Evolutionary conservation across 352 stramenopile species (phyloP).

Genomic region (Phytophthora multivora): DNA sequence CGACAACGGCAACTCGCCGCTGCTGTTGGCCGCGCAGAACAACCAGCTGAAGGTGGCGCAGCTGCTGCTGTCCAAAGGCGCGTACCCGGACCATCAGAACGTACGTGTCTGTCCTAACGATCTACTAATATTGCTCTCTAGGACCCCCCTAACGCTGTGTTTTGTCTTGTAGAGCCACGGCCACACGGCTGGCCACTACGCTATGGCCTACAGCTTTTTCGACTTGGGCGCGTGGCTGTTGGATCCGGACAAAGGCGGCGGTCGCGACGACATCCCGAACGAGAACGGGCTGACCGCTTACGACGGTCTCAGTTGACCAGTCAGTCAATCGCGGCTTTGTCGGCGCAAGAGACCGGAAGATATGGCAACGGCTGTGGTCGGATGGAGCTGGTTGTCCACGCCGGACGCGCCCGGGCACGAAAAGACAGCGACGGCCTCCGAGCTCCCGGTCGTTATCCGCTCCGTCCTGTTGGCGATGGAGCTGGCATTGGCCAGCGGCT

Average conservation of each 20-base stretch:
- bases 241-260: slow-evolving; percentile 82
- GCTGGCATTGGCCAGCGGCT: slow-evolving; percentile 33
- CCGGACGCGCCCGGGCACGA: neutral
- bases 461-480: slow-evolving; percentile 52
- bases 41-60: slow-evolving; percentile 89
- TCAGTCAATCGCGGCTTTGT: slow-evolving; percentile 7
- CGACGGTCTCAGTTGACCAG: slow-evolving; percentile 78
- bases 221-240: slow-evolving; percentile 93
- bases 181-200: slow-evolving; percentile 94
- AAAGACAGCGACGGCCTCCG: neutral
- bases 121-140: slow-evolving; percentile 4
- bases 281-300: slow-evolving; percentile 92
- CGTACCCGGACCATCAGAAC: slow-evolving; percentile 93
- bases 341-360: slow-evolving; percentile 6
- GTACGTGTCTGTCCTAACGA: slow-evolving; percentile 29
- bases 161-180: slow-evolving; percentile 60
- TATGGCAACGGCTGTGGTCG: neutral
- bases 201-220: slow-evolving; percentile 92
- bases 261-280: slow-evolving; percentile 89
- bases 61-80: slow-evolving; percentile 88
- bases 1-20: slow-evolving; percentile 90
- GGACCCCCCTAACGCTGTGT: slow-evolving; percentile 6
- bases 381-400: slow-evolving; percentile 30
- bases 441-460: slow-evolving; percentile 26
- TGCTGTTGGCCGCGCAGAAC: slow-evolving; percentile 90